These are phyloP conservation scores for Thyridium curvatum DNA, from an alignment of 2,329 filamentous ascomycete species.

Conservation along the genomic window DNA sequence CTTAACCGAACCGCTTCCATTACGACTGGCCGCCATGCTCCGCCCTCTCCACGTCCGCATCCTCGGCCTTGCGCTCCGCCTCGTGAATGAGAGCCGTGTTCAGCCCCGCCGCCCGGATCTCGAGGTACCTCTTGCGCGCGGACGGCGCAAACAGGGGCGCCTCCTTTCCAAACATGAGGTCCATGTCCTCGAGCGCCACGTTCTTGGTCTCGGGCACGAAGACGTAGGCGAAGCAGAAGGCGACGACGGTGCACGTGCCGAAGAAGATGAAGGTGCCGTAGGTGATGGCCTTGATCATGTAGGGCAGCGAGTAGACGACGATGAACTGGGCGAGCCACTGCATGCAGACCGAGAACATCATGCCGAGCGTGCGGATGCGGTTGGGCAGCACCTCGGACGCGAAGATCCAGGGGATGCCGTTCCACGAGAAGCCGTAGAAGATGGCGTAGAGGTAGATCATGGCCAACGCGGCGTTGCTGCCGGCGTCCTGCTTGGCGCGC, in stretches of 20 bases:
- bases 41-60: no score
- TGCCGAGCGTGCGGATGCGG: slow-evolving; percentile 15
- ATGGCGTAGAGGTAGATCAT: slow-evolving; percentile 42
- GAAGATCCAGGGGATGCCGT: slow-evolving; percentile 17
- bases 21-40: no score
- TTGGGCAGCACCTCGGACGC: slow-evolving; percentile 14
- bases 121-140: no score
- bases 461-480: slow-evolving; percentile 36
- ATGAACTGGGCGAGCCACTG: slow-evolving; percentile 21
- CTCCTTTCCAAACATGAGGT: not conserved
- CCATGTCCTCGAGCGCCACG: not conserved
- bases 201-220: not conserved
- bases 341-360: slow-evolving; percentile 14
- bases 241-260: slow-evolving; percentile 28
- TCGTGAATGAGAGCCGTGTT: slow-evolving; percentile 45
- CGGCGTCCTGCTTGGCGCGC: slow-evolving; percentile 29
- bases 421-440: slow-evolving; percentile 23
- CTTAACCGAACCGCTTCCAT: no score
- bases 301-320: slow-evolving; percentile 16
- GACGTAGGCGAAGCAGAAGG: slow-evolving; percentile 19
- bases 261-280: slow-evolving; percentile 41
- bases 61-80: no score
- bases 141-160: no score
- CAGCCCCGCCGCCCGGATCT: slow-evolving; percentile 50
- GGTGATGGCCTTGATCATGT: slow-evolving; percentile 18